phyloP scores from a whole-genome alignment of 108 stramenopile species.

The Heterococcus sp. region DNA sequence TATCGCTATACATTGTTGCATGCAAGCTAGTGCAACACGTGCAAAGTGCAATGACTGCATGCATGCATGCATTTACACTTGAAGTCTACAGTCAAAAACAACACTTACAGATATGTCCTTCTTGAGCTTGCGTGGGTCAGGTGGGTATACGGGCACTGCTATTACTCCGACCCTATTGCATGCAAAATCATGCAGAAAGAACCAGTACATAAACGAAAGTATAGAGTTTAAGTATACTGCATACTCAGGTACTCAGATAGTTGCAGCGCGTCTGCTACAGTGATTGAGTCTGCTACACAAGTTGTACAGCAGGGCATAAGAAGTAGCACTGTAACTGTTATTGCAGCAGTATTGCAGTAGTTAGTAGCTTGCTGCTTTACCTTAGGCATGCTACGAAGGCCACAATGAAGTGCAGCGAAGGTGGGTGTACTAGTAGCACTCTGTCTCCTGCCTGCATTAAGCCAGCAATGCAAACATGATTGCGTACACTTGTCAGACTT shows the following conservation, averaged over 20 bases:
- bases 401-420: conserved; percentile 85
- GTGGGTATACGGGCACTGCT: conserved; percentile 53
- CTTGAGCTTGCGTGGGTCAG: conserved; percentile 44
- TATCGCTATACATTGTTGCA: too few species aligned
- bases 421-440: conserved; percentile 81
- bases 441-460: conserved; percentile 9
- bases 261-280: too few species aligned
- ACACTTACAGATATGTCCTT: conserved; percentile 33
- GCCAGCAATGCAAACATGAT: not conserved
- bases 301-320: too few species aligned
- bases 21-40: too few species aligned
- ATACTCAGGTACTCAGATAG: too few species aligned
- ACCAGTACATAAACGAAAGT: too few species aligned
- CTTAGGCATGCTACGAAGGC: conserved; percentile 88
- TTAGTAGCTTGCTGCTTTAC: not conserved
- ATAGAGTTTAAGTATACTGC: too few species aligned
- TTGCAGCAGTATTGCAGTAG: too few species aligned
- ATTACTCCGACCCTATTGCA: conserved; percentile 49
- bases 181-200: too few species aligned
- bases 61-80: not conserved
- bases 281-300: too few species aligned
- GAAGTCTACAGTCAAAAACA: not conserved
- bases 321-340: too few species aligned
- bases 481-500: not conserved
- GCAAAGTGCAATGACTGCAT: too few species aligned